Percentiles rank a stretch among this genome's conserved stretches.
Conservation (phyloP, 2,329 filamentous ascomycete genomes). For the Colletotrichum lupini region DNA sequence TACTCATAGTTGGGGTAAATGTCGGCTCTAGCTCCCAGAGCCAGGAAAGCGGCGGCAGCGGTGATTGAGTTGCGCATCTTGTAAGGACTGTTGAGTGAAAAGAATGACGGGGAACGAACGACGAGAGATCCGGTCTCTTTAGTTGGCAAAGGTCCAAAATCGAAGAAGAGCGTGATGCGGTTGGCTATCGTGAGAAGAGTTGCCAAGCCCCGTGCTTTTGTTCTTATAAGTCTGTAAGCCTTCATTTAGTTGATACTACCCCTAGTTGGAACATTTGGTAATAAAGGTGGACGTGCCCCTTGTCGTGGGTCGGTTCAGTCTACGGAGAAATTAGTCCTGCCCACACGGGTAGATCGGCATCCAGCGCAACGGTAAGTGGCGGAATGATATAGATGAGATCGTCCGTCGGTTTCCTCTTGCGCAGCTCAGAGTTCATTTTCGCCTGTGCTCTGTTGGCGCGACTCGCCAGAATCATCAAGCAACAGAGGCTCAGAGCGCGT, state of each 20-base stretch:
- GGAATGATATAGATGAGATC: neutral
- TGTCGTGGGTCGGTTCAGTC: neutral
- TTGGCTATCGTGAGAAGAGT: too few species aligned
- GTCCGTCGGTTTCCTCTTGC: neutral
- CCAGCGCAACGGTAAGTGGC: neutral
- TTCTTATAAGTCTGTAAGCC: neutral
- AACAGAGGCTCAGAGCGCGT: neutral
- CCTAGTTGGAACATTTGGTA: neutral
- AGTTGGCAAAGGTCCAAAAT: neutral
- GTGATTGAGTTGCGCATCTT: constrained; percentile 14
- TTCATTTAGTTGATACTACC: neutral
- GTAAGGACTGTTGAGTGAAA: neutral
- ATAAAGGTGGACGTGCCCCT: neutral
- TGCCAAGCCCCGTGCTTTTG: neutral
- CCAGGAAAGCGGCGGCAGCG: neutral
- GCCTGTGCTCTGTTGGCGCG: neutral
- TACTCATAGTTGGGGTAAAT: constrained; percentile 21
- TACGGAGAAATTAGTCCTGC: neutral
- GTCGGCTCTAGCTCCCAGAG: constrained; percentile 20
- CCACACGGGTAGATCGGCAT: neutral
- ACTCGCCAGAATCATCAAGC: neutral
- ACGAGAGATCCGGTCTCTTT: constrained; percentile 10
- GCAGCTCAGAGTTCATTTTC: neutral
- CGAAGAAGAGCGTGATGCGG: neutral
- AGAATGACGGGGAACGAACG: constrained; percentile 4